Base-by-base conservation (phyloP, 768 basidiomycete genomes). In the Trametes cubensis region DNA sequence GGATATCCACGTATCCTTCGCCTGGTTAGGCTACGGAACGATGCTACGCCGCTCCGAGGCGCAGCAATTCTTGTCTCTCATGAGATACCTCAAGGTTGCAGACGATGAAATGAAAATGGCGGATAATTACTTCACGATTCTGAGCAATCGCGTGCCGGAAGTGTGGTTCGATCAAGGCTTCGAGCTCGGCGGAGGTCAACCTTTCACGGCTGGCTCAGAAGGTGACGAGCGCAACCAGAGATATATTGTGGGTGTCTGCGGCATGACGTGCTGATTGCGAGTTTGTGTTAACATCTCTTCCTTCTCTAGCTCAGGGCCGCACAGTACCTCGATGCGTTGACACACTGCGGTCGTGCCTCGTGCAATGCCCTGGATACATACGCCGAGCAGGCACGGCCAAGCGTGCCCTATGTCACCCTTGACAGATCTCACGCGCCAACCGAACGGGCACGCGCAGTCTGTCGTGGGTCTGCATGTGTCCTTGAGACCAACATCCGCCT, bases 1-100 rank as follows among this genome's bases (percentile, higher is more conserved):
- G 17, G 66, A 66, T 25, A 70, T 86, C 28, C 80, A 85, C 64
- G 83, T 85, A 2, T 76, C 84, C 2, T 84, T 87, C 65, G 83
- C 86, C 0, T 90, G 87, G 86, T 72, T 89, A 8, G 86, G 88
- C 13, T 77, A 90, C 69, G 87, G 87, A 20, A 71, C 85, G 6
- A 78, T 89, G 57, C 71, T 89, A 58, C 75, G 67, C 60, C 77
- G 76, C 50, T 75, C 77, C 20, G 72, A 74, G 56, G 80, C 76
- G 17, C 71, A 73, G 17, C 74, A 76, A 18, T 89, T 87, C 68
- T 70, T 88, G 18, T 70, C 73, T 15, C 76, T 88, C 45, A 69
- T 88, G 64, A 59, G 74, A 4, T 34, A 56, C 20, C 71, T 87
- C 39, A 76, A 81, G 39, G 71, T 78, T 41, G 77, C 83, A 0